Evolutionary conservation across 805 yeast species (phyloP).

Genomic region (Tetrapisispora fleetii): DNA sequence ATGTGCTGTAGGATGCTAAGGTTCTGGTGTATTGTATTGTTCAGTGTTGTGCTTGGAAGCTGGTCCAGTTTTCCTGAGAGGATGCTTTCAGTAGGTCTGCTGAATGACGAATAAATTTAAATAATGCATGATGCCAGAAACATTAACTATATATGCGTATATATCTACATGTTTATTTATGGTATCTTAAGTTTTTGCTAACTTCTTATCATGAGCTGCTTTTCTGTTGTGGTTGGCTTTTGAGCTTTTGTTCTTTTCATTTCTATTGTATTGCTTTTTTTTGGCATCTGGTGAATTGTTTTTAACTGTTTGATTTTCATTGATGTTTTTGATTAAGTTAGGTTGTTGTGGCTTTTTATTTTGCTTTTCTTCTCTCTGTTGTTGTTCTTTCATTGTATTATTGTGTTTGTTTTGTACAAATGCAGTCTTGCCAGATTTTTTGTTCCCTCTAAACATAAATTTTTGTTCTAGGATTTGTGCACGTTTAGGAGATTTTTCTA

Average conservation of each 20-base stretch:
- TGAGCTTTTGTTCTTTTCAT: conserved; percentile 47
- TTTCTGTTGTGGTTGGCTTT: conserved; percentile 60
- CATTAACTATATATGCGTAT: background rate
- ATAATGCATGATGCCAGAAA: background rate
- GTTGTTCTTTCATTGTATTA: background rate
- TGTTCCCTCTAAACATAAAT: conserved; percentile 40
- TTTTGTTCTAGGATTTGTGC: conserved; percentile 54
- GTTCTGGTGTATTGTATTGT: no score
- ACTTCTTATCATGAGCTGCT: conserved; percentile 48
- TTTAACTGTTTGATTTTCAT: conserved; percentile 2
- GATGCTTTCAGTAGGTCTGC: no score
- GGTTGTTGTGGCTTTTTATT: background rate
- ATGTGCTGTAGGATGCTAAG: no score
- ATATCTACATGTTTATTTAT: background rate
- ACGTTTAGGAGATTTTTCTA: conserved; percentile 53
- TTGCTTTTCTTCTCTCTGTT: background rate
- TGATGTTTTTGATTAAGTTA: background rate
- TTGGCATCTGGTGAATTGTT: conserved; percentile 7
- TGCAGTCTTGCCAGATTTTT: conserved; percentile 23
- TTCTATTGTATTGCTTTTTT: conserved; percentile 33
- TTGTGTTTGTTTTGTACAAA: conserved; percentile 18
- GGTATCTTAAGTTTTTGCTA: conserved; percentile 13
- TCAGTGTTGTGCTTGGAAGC: no score
- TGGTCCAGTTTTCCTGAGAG: no score
- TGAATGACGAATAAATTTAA: no score